Base-by-base conservation (phyloP, 345 rosid genomes). In the Eutrema yunnanense region DNA sequence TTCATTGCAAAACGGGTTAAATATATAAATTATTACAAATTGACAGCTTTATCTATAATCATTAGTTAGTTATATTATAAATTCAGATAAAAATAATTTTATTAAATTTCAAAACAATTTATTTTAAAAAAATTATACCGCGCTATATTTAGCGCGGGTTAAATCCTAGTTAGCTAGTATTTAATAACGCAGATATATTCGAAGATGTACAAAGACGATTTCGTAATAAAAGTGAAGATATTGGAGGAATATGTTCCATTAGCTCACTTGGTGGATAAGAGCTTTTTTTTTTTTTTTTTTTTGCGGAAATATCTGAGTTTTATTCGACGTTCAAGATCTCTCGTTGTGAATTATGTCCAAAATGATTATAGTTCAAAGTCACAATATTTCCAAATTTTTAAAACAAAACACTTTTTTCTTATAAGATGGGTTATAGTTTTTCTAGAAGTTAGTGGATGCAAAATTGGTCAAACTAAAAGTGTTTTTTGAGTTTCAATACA, bases 121-220 rank as follows among this genome's bases (percentile, higher is more conserved):
- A n/a, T n/a, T n/a, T n/a, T n/a, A n/a, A n/a, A n/a, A n/a, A n/a
- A n/a, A n/a, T n/a, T n/a, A n/a, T n/a, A n/a, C n/a, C n/a, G n/a
- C n/a, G n/a, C n/a, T n/a, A n/a, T n/a, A n/a, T n/a, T n/a, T n/a
- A n/a, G n/a, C n/a, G n/a, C n/a, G n/a, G n/a, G n/a, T n/a, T n/a
- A n/a, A n/a, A n/a, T n/a, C n/a, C n/a, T n/a, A n/a, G n/a, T 64
- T 55, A 29, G 34, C 65, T 27, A 32, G 52, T 68, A 32, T 47
- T 40, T 64, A 5, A 64, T 44, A 14, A 64, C 49, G 50, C 58
- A 55, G 58, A 73, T 55, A 38, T 73, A 64, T 72, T 72, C 69
- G 33, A 62, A 32, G 46, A 19, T 72, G 26, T 22, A 33, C 32
- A 51, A 32, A 62, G 44, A 36, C 0, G 52, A 61, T 16, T 71